These are phyloP conservation scores for Aspergillus awamori DNA, from an alignment of 2,329 filamentous ascomycete species.

Conservation along the genomic window DNA sequence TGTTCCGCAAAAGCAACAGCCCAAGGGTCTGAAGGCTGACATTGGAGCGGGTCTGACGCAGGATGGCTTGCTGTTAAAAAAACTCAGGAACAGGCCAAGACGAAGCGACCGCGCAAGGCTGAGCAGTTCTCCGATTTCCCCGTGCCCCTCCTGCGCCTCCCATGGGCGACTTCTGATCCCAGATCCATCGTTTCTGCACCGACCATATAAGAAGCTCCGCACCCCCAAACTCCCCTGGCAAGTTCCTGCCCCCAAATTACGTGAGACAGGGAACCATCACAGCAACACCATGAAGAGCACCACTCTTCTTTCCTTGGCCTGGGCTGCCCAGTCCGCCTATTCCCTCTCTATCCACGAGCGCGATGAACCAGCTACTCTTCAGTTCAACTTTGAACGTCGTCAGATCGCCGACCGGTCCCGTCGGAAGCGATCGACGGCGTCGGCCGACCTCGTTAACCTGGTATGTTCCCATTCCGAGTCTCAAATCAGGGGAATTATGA, in stretches of 20 bases:
- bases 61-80: neutral
- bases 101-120: too few species aligned
- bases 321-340: constrained; percentile 1
- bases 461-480: neutral
- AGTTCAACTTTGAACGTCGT: constrained; percentile 15
- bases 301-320: constrained; percentile 10
- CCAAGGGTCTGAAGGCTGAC: too few species aligned
- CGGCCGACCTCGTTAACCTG: constrained; percentile 5
- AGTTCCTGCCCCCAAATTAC: neutral
- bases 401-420: constrained; percentile 3
- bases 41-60: neutral
- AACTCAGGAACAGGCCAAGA: too few species aligned
- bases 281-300: constrained; percentile 9
- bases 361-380: constrained; percentile 13
- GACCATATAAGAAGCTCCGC: too few species aligned
- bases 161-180: too few species aligned
- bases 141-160: too few species aligned
- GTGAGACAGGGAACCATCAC: neutral
- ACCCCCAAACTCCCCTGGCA: too few species aligned
- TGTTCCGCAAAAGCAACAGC: too few species aligned
- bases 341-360: constrained; percentile 16
- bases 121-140: too few species aligned
- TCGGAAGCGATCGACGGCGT: constrained; percentile 12
- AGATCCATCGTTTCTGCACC: too few species aligned
- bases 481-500: neutral